Conservation (phyloP, 371 early-diverging fungal genomes). For the Rhizopus arrhizus region DNA sequence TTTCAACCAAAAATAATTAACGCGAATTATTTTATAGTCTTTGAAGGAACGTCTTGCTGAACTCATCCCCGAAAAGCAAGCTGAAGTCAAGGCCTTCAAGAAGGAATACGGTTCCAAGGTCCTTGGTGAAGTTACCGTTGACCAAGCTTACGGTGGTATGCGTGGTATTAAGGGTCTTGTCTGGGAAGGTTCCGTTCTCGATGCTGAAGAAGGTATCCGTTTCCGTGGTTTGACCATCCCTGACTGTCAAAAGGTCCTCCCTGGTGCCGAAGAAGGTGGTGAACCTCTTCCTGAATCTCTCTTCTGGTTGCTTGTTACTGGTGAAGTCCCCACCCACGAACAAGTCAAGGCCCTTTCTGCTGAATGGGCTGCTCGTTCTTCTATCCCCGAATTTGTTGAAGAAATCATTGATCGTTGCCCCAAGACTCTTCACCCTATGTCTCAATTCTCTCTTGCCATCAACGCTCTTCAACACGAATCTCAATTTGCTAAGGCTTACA, state of each 20-base stretch:
- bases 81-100: conserved; percentile 92
- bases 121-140: conserved; percentile 94
- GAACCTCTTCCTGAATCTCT: conserved; percentile 98
- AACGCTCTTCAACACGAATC: conserved; percentile 95
- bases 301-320: conserved; percentile 97
- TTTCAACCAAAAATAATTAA: not conserved
- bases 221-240: conserved; percentile 97
- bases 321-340: conserved; percentile 94
- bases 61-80: conserved; percentile 92
- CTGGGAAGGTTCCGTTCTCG: conserved; percentile 97
- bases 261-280: conserved; percentile 81
- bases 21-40: conserved; percentile 40
- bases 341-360: conserved; percentile 90
- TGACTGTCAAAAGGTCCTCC: conserved; percentile 92
- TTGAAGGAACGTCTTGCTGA: conserved; percentile 93
- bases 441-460: conserved; percentile 95
- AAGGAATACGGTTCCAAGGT: conserved; percentile 86
- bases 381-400: conserved; percentile 90
- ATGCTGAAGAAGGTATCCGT: conserved; percentile 98
- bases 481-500: conserved; percentile 95
- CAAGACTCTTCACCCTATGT: conserved; percentile 98
- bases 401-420: conserved; percentile 97
- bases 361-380: conserved; percentile 95
- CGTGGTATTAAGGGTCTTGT: conserved; percentile 98
- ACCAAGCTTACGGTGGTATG: conserved; percentile 98